These are phyloP conservation scores for Exophiala sp. DNA, from an alignment of 2,329 filamentous ascomycete genomes.

Conservation along the genomic window DNA sequence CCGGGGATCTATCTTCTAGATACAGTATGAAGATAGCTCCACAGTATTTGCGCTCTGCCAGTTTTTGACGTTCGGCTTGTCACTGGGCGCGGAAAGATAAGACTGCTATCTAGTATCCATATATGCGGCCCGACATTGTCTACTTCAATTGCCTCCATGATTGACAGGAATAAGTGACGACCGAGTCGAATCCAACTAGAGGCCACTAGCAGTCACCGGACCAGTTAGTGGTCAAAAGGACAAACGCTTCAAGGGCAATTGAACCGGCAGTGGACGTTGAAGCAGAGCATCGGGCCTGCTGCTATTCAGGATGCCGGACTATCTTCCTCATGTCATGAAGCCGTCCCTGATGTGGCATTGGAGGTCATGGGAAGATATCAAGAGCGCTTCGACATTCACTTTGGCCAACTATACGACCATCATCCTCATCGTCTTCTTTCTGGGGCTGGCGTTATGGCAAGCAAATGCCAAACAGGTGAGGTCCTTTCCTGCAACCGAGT, in stretches of 20 bases:
- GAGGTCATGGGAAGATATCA: slow-evolving; percentile 24
- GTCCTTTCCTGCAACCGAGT: not conserved
- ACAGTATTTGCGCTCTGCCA: no score
- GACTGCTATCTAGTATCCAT: not conserved
- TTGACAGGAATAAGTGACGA: not conserved
- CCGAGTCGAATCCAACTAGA: no score
- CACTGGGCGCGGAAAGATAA: slow-evolving; percentile 1
- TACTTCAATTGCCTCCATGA: not conserved
- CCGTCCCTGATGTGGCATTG: slow-evolving; percentile 24
- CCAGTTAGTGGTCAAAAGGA: not conserved
- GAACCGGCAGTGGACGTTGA: no score
- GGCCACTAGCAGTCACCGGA: not conserved
- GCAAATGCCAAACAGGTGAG: slow-evolving; percentile 14
- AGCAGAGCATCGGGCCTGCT: not conserved
- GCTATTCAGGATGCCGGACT: slow-evolving; percentile 8
- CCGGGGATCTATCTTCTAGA: not conserved
- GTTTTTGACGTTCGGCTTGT: not conserved
- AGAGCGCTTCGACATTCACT: slow-evolving; percentile 20
- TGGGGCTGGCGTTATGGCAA: slow-evolving; percentile 19
- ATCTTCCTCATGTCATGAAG: slow-evolving; percentile 30
- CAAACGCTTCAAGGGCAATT: no score
- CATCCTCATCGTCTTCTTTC: slow-evolving; percentile 21
- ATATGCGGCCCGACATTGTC: no score
- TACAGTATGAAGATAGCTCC: not conserved
- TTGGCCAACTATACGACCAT: slow-evolving; percentile 23